Evolutionary conservation across 169 alveolate species (phyloP), one percentile per base, ranked within the genome.

Genomic region (Theileria parva): DNA sequence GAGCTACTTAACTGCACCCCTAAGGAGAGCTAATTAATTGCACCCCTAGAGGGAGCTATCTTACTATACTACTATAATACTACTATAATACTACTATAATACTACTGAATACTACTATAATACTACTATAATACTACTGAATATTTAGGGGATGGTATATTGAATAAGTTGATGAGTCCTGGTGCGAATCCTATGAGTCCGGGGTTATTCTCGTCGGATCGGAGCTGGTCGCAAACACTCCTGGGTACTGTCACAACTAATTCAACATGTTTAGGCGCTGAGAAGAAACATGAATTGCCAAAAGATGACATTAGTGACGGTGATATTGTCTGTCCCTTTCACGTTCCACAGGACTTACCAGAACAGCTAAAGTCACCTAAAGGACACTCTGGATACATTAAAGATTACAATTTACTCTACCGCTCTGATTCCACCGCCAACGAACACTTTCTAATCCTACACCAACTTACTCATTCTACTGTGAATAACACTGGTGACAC

Each of bases 321-420:
- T n/a, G 87, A 79, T 9, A 71, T 77, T n/a, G 50, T 79, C 12
- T 81, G 88, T 39, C 88, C 85, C 0, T 57, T 74, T 77, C 88
- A 81, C 34, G 25, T 48, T 3, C 83, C 81, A 0, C 21, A 25
- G 1, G 80, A 70, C 11, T 30, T 81, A 66, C 88, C 88, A 23
- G 84, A 81, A 7, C 23, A 44, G 25, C 12, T 81, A 19, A 17
- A 59, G 2, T 19, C 68, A 32, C 48, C 59, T 6, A 72, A 65
- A 23, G 78, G 79, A 0, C 27, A 13, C 17, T 21, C 61, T 28
- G 74, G 48, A 15, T 64, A 65, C 0, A 55, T 81, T 1, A 19
- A 27, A 1, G 78, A 81, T 19, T 19, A 64, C 30, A 73, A 60
- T n/a, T 63, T 81, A 17, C 12, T 72, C 8, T 73, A 51, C 44